phyloP scores from a whole-genome alignment of 1,139 yeast species.

The Protomyces gravidus region DNA sequence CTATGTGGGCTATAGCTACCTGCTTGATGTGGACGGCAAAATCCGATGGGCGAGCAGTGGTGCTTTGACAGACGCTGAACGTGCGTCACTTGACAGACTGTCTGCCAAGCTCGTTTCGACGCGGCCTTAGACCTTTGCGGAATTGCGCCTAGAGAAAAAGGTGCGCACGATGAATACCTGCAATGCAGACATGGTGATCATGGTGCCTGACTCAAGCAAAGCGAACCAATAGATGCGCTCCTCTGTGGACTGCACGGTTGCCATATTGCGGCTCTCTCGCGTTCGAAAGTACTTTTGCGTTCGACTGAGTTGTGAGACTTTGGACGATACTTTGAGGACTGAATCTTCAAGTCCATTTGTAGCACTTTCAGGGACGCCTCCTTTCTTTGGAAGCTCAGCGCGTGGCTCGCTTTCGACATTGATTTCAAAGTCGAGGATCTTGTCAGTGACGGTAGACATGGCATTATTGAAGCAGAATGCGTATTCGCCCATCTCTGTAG shows the following conservation, averaged over 20 bases:
- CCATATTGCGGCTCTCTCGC: constrained; percentile 87
- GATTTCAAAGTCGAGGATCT: constrained; percentile 84
- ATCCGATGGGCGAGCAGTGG: constrained; percentile 95
- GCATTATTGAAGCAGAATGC: constrained; percentile 86
- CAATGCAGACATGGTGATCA: constrained; percentile 79
- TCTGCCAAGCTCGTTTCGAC: neutral
- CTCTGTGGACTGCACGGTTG: constrained; percentile 85
- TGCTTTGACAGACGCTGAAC: constrained; percentile 60
- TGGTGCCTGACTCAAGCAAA: constrained; percentile 69
- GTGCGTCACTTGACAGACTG: constrained; percentile 3
- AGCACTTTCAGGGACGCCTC: constrained; percentile 57
- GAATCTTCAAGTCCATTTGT: constrained; percentile 42
- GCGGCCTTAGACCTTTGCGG: constrained; percentile 43
- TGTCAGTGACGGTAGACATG: constrained; percentile 81
- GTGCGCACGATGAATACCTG: constrained; percentile 81
- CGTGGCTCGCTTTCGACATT: constrained; percentile 50
- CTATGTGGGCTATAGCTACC: constrained; percentile 76
- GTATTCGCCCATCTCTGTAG: constrained; percentile 73
- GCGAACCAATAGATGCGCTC: constrained; percentile 82
- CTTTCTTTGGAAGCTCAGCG: constrained; percentile 49
- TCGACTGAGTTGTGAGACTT: constrained; percentile 60
- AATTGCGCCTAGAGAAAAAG: constrained; percentile 55
- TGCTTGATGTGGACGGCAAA: constrained; percentile 66
- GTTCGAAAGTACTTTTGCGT: constrained; percentile 66
- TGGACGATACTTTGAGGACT: constrained; percentile 60